Evolutionary conservation across 1,284 basidiomycete species (phyloP).

Genomic region (Exobasidium cylindrosporum): DNA sequence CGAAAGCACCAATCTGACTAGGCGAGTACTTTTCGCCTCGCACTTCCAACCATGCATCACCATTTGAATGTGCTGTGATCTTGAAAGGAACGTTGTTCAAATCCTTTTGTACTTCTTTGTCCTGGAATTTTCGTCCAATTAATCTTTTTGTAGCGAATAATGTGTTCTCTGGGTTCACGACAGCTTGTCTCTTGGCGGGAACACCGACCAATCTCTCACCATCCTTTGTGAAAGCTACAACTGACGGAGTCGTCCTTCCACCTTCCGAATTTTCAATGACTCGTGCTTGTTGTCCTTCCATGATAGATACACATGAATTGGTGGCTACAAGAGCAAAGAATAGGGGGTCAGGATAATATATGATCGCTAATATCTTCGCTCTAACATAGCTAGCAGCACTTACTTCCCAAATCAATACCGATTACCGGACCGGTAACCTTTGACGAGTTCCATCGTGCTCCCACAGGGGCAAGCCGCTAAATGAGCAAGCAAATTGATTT

Average conservation of each 20-base stretch:
- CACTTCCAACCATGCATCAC: conserved; percentile 72
- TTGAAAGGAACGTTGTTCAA: conserved; percentile 70
- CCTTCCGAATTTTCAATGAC: conserved; percentile 98
- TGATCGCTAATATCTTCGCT: neutral
- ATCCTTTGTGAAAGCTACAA: conserved; percentile 93
- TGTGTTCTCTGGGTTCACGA: conserved; percentile 74
- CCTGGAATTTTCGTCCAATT: conserved; percentile 88
- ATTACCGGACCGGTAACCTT: conserved; percentile 52
- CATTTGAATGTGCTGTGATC: conserved; percentile 67
- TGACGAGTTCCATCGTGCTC: conserved; percentile 38
- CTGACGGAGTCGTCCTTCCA: conserved; percentile 94
- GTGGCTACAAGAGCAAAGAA: conserved; percentile 28
- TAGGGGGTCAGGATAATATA: neutral
- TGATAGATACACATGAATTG: conserved; percentile 58
- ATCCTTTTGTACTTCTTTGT: conserved; percentile 89
- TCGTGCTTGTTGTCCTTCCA: conserved; percentile 84
- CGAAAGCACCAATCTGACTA: conserved; percentile 70
- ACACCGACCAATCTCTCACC: conserved; percentile 75
- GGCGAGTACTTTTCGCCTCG: conserved; percentile 64
- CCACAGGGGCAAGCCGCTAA: conserved; percentile 37
- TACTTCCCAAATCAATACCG: conserved; percentile 52
- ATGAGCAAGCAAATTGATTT: too few species aligned
- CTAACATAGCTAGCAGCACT: conserved; percentile 17
- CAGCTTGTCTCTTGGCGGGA: conserved; percentile 94
- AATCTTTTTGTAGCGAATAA: conserved; percentile 83